Evolutionary conservation across 1,139 yeast genomes (phyloP).

Genomic region (Yamadazyma oceani): DNA sequence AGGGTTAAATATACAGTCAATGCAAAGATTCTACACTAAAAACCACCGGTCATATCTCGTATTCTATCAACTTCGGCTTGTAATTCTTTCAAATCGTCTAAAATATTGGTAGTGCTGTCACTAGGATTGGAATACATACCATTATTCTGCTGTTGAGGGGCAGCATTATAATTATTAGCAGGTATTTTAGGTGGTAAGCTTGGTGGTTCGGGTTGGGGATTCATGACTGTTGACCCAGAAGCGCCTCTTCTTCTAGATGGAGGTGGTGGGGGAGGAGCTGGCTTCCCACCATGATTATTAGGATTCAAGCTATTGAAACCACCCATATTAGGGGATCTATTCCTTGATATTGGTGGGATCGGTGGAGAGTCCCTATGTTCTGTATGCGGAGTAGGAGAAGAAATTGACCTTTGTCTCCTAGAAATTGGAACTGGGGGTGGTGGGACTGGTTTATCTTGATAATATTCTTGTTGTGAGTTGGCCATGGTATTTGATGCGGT

Average conservation of each 20-base stretch:
- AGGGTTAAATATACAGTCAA: neutral
- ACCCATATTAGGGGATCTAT: neutral
- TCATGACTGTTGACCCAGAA: constrained; percentile 12
- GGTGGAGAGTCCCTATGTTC: constrained; percentile 22
- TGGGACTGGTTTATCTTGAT: constrained; percentile 28
- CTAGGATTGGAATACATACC: constrained; percentile 17
- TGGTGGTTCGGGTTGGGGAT: constrained; percentile 34
- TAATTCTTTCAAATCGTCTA: constrained; percentile 60
- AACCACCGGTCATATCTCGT: constrained; percentile 51
- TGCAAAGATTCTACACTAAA: constrained; percentile 18
- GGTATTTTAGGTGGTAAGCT: constrained; percentile 21
- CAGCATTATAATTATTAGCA: neutral
- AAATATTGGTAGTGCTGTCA: constrained; percentile 49
- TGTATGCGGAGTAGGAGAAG: constrained; percentile 43
- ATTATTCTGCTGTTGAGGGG: constrained; percentile 7
- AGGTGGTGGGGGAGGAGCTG: constrained; percentile 39
- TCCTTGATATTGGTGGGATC: constrained; percentile 39
- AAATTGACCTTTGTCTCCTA: constrained; percentile 40
- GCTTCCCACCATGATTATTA: constrained; percentile 11
- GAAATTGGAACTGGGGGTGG: constrained; percentile 42
- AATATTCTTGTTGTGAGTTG: constrained; percentile 28
- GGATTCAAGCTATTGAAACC: neutral
- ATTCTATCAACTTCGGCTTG: constrained; percentile 65
- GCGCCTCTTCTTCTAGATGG: constrained; percentile 37
- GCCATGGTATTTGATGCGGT: constrained; percentile 40